These are phyloP conservation scores for Corrigiola litoralis DNA, from an alignment of 179 eudicot genomes.

Conservation along the genomic window DNA sequence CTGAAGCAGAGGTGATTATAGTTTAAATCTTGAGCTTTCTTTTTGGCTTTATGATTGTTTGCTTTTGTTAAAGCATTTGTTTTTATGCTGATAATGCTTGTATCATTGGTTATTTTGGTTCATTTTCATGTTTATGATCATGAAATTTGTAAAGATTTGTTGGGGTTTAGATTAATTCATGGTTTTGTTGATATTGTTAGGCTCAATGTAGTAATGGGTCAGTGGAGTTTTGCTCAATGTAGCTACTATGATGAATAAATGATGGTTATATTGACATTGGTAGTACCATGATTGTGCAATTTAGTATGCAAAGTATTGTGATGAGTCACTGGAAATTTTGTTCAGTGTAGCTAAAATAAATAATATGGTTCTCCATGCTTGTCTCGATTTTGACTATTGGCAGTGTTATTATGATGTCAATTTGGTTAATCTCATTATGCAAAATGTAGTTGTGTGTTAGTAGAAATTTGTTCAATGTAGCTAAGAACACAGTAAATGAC, in stretches of 20 bases:
- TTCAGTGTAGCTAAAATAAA: too few species aligned
- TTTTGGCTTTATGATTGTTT: not conserved
- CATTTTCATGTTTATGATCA: not conserved
- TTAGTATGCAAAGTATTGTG: too few species aligned
- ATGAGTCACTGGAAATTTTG: too few species aligned
- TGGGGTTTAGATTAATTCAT: not conserved
- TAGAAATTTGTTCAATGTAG: not conserved
- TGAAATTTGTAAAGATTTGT: not conserved
- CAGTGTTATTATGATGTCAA: too few species aligned
- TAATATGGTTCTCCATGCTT: too few species aligned
- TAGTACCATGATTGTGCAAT: too few species aligned
- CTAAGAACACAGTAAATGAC: not conserved
- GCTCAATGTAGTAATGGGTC: not conserved
- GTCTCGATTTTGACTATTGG: too few species aligned
- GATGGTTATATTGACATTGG: not conserved
- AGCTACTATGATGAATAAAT: not conserved
- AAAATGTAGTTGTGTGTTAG: not conserved
- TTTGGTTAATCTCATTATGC: not conserved
- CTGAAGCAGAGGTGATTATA: constrained; percentile 36
- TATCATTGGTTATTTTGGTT: not conserved
- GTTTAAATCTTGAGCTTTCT: not conserved
- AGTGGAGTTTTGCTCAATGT: not conserved
- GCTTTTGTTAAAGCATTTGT: not conserved
- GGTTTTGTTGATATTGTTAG: not conserved
- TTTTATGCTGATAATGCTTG: not conserved